Conservation (phyloP, 2,329 filamentous ascomycete genomes). For the Colletotrichum spinosum region DNA sequence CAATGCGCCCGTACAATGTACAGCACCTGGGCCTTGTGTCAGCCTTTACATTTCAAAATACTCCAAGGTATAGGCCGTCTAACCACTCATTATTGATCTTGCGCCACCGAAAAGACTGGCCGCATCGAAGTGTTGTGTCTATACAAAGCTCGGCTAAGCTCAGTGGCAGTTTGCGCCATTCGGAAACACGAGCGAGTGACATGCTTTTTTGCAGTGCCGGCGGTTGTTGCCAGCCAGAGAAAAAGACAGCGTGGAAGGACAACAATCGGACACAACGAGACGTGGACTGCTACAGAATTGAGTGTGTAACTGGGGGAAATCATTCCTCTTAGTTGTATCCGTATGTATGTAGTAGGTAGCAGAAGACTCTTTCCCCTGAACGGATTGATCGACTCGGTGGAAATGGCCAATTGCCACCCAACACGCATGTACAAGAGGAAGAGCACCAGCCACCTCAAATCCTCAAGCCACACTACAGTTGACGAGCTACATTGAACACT, state of each 20-base stretch:
- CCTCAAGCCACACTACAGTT: constrained; percentile 8
- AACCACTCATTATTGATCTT: constrained; percentile 88
- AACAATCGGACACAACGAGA: neutral
- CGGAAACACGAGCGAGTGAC: constrained; percentile 65
- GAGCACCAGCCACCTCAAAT: constrained; percentile 7
- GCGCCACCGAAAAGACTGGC: constrained; percentile 96
- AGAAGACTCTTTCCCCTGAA: constrained; percentile 16
- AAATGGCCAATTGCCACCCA: constrained; percentile 19
- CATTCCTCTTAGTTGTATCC: too few relatives aligned
- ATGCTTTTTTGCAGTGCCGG: constrained; percentile 39
- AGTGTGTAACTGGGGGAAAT: constrained; percentile 4
- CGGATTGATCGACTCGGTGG: constrained; percentile 17
- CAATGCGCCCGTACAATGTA: constrained; percentile 84
- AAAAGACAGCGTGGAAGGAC: neutral
- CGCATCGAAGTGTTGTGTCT: constrained; percentile 92
- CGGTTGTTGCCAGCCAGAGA: neutral
- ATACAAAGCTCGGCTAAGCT: constrained; percentile 89
- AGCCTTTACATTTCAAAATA: too few relatives aligned
- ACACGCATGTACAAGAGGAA: neutral
- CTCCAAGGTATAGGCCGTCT: constrained; percentile 24
- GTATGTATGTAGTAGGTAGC: too few relatives aligned
- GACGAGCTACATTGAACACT: neutral
- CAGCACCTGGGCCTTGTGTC: constrained; percentile 70
- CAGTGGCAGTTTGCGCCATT: constrained; percentile 90
- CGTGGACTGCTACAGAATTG: neutral